phyloP scores from a whole-genome alignment of 2,329 filamentous ascomycete genomes.

The Xenoacremonium recifei region DNA sequence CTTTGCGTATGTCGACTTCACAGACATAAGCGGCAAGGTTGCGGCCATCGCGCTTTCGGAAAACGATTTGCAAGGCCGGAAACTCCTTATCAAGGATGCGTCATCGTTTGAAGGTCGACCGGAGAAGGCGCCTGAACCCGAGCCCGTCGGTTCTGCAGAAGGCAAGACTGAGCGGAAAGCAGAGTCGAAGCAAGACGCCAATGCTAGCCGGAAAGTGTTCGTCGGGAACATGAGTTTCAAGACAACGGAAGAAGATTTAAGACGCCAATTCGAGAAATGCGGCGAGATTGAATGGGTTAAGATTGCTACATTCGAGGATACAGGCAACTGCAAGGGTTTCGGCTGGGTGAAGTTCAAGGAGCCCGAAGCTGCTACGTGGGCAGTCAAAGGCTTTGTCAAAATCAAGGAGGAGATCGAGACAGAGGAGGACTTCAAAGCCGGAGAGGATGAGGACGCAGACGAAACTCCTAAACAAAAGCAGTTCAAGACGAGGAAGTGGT shows the following conservation, averaged over 20 bases:
- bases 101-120: constrained; percentile 90
- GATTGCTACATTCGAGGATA: constrained; percentile 93
- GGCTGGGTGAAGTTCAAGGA: constrained; percentile 92
- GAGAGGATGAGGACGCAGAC: constrained; percentile 43
- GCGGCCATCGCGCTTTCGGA: constrained; percentile 87
- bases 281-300: constrained; percentile 81
- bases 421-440: constrained; percentile 58
- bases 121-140: constrained; percentile 53
- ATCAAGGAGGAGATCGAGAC: constrained; percentile 65
- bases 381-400: constrained; percentile 76
- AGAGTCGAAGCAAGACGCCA: constrained; percentile 41
- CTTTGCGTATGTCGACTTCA: constrained; percentile 95
- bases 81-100: constrained; percentile 89
- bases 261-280: constrained; percentile 80
- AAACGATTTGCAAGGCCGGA: constrained; percentile 70
- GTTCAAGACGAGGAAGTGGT: constrained; percentile 68
- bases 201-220: constrained; percentile 80
- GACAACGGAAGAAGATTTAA: constrained; percentile 75
- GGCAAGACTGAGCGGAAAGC: constrained; percentile 32
- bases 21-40: constrained; percentile 65
- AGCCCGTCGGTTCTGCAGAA: constrained; percentile 27
- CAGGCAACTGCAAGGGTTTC: constrained; percentile 96
- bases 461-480: constrained; percentile 44
- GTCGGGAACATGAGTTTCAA: constrained; percentile 87
- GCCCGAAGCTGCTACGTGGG: constrained; percentile 65